Evolutionary conservation across 352 stramenopile species (phyloP), one percentile per base, ranked within the genome.

Genomic region (Globisporangium mamillatum): DNA sequence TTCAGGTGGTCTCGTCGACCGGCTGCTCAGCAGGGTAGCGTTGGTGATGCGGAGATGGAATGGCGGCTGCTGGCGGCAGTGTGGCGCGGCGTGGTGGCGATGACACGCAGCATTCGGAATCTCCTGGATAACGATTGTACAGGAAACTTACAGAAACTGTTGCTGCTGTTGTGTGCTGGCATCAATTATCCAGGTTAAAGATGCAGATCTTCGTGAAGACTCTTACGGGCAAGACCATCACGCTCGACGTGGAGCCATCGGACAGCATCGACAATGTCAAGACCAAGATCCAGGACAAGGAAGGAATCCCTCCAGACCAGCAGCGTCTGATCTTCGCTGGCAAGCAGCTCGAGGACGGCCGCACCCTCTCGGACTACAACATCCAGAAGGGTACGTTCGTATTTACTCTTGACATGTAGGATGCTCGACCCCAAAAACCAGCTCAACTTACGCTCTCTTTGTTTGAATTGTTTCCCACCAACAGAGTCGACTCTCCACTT

Each of bases 181-280:
- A 8, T 22, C 68, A 44, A 12, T 22, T 67, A 44, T 56, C 27
- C 61, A 76, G 71, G 71, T 66, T 84, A 76, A 91, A 84, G 76
- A 98, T 98, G 92, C 92, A 98, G 88, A 96, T 99, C 70, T 99
- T 99, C 81, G 96, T 99, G 58, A 99, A 99, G 86, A 99, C 97
- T 67, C 82, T 99, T 60, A 98, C 93, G 41, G 97, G 94, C 68
- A 99, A 98, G 84, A 99, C 95, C 60, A 97, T 99, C 74, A 98
- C 91, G 67, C 90, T 99, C 66, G 96, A 99, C 82, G 93, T 99
- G 55, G 97, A 99, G 82, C 93, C 97, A 66, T 97, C 92, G 61
- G 96, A 99, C 91, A 97, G 90, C 68, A 99, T 99, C 83, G 97
- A 99, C 85, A 98, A 99, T 85, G 98, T 99, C 69, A 99, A 99